Base-by-base conservation (phyloP, 2,329 filamentous ascomycete genomes). In the Claviceps arundinis region DNA sequence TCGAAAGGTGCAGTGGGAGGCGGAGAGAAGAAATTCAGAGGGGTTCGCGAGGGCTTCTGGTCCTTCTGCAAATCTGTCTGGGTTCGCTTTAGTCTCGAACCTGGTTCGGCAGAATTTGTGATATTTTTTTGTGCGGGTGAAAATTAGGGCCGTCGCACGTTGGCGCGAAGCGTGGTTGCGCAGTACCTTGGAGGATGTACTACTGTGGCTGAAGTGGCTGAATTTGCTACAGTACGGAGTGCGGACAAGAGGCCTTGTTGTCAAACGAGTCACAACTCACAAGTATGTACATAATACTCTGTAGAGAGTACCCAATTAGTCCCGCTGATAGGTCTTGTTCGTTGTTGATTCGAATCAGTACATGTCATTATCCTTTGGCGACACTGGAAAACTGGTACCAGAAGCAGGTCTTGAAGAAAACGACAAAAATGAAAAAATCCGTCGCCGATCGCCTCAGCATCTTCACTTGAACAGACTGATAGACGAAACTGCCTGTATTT, bases 101-200 rank as follows among this genome's bases (percentile, higher is more conserved):
- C 54, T 55, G 54, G 56, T 48, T 54, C 62, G 61, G 57, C 58
- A 59, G 63, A 68, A 67, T 65, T 69, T 68, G 64, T 63, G 64
- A 70, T 64, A 68, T 70, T 63, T 60, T 62, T 67, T 71, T 72
- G 74, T 76, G 72, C 76, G 74, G 73, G 73, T 68, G 66, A 68
- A 69, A 68, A 68, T 74, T 72, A 73, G 71, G 71, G 71, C 72
- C 71, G 64, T 63, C 42, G 38, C 51, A 55, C 24, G 17, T 47
- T 47, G 41, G 38, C 14, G 16, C 37, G 49, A 26, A 37, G 43
- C 45, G 24, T n/a, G 45, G 44, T 37, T 38, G 37, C 30, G 49
- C 22, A 50, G 47, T 54, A 55, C 52, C 30, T 50, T n/a, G 11
- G 47, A 40, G n/a, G 38, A 34, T 19, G n/a, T 42, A 17, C 38